Percentiles rank a stretch among this genome's conserved stretches.
These are phyloP conservation scores for Taphrina sp. DNA, from an alignment of 1,139 yeast species.

Conservation along the genomic window DNA sequence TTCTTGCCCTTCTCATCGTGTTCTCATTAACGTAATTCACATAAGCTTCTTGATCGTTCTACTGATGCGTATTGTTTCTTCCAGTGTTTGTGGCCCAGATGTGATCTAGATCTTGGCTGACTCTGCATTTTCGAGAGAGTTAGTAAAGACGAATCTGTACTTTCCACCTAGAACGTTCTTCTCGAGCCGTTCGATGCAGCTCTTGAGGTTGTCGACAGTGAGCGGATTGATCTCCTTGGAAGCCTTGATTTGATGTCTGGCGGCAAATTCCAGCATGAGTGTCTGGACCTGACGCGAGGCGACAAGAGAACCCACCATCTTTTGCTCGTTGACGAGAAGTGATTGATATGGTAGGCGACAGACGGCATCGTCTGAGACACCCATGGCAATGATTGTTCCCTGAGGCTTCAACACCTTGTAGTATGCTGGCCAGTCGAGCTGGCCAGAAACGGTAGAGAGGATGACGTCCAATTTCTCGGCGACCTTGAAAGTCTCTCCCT, in stretches of 20 bases:
- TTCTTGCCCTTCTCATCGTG: too few relatives aligned
- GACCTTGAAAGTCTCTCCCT: conserved; percentile 37
- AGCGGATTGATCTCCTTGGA: conserved; percentile 19
- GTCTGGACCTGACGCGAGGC: conserved; percentile 31
- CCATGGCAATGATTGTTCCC: conserved; percentile 10
- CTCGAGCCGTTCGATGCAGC: conserved; percentile 22
- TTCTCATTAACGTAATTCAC: too few relatives aligned
- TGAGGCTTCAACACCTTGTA: conserved; percentile 22
- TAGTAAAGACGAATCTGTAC: conserved; percentile 15
- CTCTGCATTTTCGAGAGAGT: conserved; percentile 7
- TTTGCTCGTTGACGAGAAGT: conserved; percentile 19
- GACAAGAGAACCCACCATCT: conserved; percentile 21
- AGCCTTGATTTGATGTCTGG: conserved; percentile 31
- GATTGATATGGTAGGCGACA: conserved; percentile 17
- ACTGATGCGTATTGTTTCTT: too few relatives aligned
- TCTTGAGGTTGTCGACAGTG: conserved; percentile 26
- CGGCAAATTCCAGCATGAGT: conserved; percentile 33
- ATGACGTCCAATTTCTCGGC: conserved; percentile 22
- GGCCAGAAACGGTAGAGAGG: conserved; percentile 31
- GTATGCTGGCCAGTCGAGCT: conserved; percentile 28
- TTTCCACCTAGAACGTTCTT: conserved; percentile 29
- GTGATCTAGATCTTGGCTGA: neutral
- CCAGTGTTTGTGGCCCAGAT: too few relatives aligned
- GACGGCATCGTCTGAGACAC: conserved; percentile 16
- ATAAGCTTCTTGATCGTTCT: too few relatives aligned